Percentiles rank a stretch among this genome's conserved stretches.
These are phyloP conservation scores for Penicillium sp. DNA, from an alignment of 2,329 filamentous ascomycete genomes.

Conservation along the genomic window DNA sequence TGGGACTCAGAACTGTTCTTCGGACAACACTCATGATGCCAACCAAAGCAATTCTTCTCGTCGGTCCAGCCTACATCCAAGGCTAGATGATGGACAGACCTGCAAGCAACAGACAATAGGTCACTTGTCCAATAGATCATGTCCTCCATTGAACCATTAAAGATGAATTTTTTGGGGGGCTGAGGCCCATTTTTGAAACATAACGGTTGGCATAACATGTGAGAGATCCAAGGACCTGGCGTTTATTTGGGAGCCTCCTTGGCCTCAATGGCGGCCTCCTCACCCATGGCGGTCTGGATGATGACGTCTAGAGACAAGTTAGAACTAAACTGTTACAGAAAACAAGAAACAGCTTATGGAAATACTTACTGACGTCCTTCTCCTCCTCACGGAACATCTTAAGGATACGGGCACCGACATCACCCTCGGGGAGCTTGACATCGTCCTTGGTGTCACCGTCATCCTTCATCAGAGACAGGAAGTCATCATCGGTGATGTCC, in stretches of 20 bases:
- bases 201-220: conserved; percentile 40
- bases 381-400: conserved; percentile 80
- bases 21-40: conserved; percentile 43
- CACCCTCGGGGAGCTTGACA: conserved; percentile 88
- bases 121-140: conserved; percentile 36
- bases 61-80: conserved; percentile 44
- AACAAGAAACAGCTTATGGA: too few species aligned
- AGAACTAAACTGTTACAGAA: background rate
- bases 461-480: conserved; percentile 91
- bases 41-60: conserved; percentile 44
- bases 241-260: conserved; percentile 76
- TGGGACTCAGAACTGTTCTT: conserved; percentile 43
- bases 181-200: conserved; percentile 35
- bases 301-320: conserved; percentile 71
- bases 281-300: conserved; percentile 93
- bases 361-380: conserved; percentile 87
- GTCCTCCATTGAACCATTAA: conserved; percentile 38
- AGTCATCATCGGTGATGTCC: conserved; percentile 91
- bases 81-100: conserved; percentile 36
- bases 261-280: conserved; percentile 88
- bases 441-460: conserved; percentile 90
- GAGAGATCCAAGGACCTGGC: conserved; percentile 31
- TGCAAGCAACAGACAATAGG: conserved; percentile 31
- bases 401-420: conserved; percentile 84
- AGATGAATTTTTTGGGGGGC: conserved; percentile 34